These are phyloP conservation scores for Leccinum disarticulatum DNA, from an alignment of 768 basidiomycete species.

Conservation along the genomic window DNA sequence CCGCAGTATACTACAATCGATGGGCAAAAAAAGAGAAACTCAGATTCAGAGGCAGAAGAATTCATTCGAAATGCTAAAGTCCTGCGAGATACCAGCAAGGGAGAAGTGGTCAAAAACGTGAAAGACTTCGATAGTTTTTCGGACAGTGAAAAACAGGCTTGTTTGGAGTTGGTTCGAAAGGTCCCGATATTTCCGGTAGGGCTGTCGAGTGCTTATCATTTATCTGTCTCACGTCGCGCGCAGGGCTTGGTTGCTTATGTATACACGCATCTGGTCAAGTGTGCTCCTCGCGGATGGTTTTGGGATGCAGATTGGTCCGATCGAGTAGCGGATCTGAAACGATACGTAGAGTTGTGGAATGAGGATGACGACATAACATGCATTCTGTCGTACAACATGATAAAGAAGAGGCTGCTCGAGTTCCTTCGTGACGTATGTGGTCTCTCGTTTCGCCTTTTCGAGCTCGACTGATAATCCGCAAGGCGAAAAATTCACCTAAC, in stretches of 20 bases:
- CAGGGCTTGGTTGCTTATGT: slow-evolving; percentile 31
- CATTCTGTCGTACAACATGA: slow-evolving; percentile 12
- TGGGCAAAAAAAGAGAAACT: slow-evolving; percentile 4
- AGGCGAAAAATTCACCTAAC: slow-evolving; percentile 6
- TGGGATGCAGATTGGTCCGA: slow-evolving; percentile 9
- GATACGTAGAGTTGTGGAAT: slow-evolving; percentile 9
- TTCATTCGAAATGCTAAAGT: slow-evolving; percentile 7
- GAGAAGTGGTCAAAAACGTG: slow-evolving; percentile 19
- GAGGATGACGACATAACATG: slow-evolving; percentile 5
- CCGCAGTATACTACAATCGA: slow-evolving; percentile 22
- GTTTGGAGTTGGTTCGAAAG: slow-evolving; percentile 14
- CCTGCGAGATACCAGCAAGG: slow-evolving; percentile 16
- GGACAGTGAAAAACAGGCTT: slow-evolving; percentile 6
- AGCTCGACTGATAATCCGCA: slow-evolving; percentile 1
- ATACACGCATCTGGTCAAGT: slow-evolving; percentile 27
- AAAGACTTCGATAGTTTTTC: slow-evolving; percentile 14
- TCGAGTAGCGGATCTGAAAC: slow-evolving; percentile 4
- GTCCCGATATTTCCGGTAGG: slow-evolving; percentile 28
- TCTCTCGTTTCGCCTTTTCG: background rate
- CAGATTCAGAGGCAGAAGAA: background rate
- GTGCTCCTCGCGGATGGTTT: slow-evolving; percentile 14
- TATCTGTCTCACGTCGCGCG: slow-evolving; percentile 4
- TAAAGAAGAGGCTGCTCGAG: slow-evolving; percentile 12
- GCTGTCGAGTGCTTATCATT: background rate
- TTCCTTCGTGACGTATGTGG: slow-evolving; percentile 19